Base-by-base conservation (phyloP, 305 asterid genomes). In the Fraxinus ornus region DNA sequence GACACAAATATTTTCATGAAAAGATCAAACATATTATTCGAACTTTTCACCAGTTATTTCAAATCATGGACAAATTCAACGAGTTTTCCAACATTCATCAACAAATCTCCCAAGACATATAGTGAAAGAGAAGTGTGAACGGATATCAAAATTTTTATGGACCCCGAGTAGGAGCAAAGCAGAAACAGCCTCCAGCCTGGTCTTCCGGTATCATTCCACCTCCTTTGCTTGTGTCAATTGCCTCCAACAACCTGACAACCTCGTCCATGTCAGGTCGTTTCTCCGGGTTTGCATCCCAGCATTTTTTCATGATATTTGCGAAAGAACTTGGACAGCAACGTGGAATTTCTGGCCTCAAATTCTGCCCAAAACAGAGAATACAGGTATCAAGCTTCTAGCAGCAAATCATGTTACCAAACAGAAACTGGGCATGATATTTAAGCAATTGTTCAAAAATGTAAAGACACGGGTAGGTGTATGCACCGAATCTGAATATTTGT, bases 181-280 rank as follows among this genome's bases (percentile, higher is more conserved):
- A 93, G 84, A 93, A 90, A 82, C 97, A 93, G 19, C 96, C 89
- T 22, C 83, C 81, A 0, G 87, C 89, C 39, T 92, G 91, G 78
- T 92, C 97, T 68, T 92, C 95, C 1, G 97, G 93, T 79, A 93
- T 88, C 97, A 93, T 93, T 9, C 97, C 97, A 36, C 97, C 97
- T 36, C 97, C 94, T 84, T 89, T 93, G 92, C 91, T 90, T 15
- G 97, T 93, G 86, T 93, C 97, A 41, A 93, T 85, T 3, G 92
- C 93, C 78, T 93, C 97, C 86, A 93, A 83, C 87, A 87, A 41
- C 83, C 78, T 86, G 80, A 92, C 97, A 2, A 93, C 97, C 78
- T 92, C 97, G 17, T 92, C 95, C 97, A 92, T 93, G n/a, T 92
- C 90, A 0, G 97, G 97, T 52, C 97, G 84, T 72, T 89, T 91